Base-by-base conservation (phyloP, 2,329 filamentous ascomycete genomes). In the Thielaviopsis musarum region DNA sequence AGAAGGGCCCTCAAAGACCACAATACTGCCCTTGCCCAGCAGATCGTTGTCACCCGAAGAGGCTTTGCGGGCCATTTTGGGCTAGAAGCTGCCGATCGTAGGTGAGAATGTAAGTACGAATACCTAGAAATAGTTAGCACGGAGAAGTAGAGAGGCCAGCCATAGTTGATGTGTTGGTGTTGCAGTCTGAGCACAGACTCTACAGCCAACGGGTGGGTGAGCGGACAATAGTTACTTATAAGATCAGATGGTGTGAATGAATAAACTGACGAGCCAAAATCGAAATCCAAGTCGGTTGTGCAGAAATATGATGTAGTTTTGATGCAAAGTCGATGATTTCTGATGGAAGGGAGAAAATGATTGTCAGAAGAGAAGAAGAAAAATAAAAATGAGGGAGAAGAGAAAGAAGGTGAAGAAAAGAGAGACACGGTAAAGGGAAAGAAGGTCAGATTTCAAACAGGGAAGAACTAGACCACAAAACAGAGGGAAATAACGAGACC, bases 1-100 rank as follows among this genome's bases (percentile, higher is more conserved):
- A 24, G 69, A 65, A 34, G 78, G 73, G 5, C 82, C 82, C 65
- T 84, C 82, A 59, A 85, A 75, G 62, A 81, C 79, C 57, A 85
- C 73, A 58, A 84, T 69, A 65, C 74, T 78, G 54, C 80, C 80
- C 59, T 71, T 62, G 52, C 49, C 54, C n/a, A 62, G 60, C 38
- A 59, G 54, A 30, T 62, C 57, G 13, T 54, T 22, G 30, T 60
- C 58, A 49, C 34, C 19, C 2, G 56, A 41, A 38, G 57, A 59
- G 54, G 57, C 57, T 52, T 62, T 62, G 21, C 77, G 77, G 22
- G 77, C 77, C 61, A 72, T 77, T 24, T 75, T 80, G 63, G 77
- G 77, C 4, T 72, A 75, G 38, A 68, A 79, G 38, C n/a, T 49
- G 45, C n/a, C 21, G 45, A n/a, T 21, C 5, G 41, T n/a, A n/a